Base-by-base conservation (phyloP, 2,329 filamentous ascomycete species). In the Pseudohalonectria lignicola region DNA sequence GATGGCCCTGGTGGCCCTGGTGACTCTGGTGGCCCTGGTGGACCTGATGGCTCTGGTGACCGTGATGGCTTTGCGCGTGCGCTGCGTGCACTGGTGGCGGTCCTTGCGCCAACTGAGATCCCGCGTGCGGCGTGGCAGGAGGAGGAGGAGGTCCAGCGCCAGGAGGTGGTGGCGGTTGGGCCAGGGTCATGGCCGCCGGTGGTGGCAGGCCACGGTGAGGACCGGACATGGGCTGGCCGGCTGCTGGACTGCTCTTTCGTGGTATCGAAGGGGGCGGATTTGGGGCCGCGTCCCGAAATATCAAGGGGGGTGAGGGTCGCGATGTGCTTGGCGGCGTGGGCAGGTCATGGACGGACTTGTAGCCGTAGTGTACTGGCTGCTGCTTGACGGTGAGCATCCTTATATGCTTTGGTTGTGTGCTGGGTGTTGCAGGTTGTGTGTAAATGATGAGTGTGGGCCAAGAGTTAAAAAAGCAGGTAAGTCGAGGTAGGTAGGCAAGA, bases 151-250 rank as follows among this genome's bases (percentile, higher is more conserved):
- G 23, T 18, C 31, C 31, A 19, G 15, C 31, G 17, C 31, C 31
- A n/a, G 43, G 45, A 41, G 35, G 45, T 34, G 41, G 39, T 11
- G 45, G 47, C n/a, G 47, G 35, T 26, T 37, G 35, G 35, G 75
- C 65, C 47, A 80, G 60, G 49, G 71, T 68, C 71, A 82, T 74
- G 55, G 74, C 73, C 51, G 75, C 72, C 60, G 80, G 78, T 41
- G 74, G 74, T 55, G 81, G 81, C 64, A 85, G 63, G 50, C 75
- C 76, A 60, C 79, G 75, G 59, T 80, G 79, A 58, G 77, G 71
- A 53, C 71, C 74, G 53, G 79, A 79, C 80, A 85, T 85, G 57
- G 62, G 63, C 62, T 71, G 65, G 49, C 58, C 57, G 43, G 36
- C 34, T 6, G 62, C 57, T 42, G 69, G 62, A 53, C 67, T 71